These are phyloP conservation scores for Camellia lanceoleosa DNA, from an alignment of 148 eudicot species.

Conservation along the genomic window DNA sequence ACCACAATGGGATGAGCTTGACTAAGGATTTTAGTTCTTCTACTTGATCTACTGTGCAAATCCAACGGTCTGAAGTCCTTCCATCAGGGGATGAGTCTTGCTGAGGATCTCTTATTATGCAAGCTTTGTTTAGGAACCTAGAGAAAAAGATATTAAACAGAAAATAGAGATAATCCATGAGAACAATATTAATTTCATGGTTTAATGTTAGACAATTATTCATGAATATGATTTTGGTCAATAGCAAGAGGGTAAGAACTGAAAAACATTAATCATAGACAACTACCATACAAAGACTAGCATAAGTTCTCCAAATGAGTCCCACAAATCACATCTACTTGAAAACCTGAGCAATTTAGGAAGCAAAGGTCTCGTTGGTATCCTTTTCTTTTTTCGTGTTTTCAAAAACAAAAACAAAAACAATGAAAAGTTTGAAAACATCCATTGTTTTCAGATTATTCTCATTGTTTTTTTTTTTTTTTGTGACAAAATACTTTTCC, in stretches of 20 bases:
- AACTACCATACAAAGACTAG: too few relatives aligned
- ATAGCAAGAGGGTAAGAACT: too few relatives aligned
- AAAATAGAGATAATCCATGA: neutral
- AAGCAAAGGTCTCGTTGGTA: neutral
- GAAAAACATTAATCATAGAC: too few relatives aligned
- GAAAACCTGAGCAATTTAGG: neutral
- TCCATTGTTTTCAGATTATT: neutral
- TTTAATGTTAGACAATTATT: too few relatives aligned
- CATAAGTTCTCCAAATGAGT: too few relatives aligned
- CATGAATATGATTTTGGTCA: too few relatives aligned
- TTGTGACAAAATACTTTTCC: too few relatives aligned
- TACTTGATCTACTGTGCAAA: constrained; percentile 61
- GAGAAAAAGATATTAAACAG: neutral
- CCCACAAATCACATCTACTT: too few relatives aligned
- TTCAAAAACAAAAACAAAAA: too few relatives aligned
- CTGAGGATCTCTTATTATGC: constrained; percentile 36
- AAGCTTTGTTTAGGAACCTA: constrained; percentile 72
- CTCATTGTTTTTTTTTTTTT: too few relatives aligned
- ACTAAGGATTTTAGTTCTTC: constrained; percentile 60
- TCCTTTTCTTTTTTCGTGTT: too few relatives aligned
- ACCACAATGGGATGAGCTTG: constrained; percentile 60
- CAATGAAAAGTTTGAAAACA: neutral
- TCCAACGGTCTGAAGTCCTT: constrained; percentile 36
- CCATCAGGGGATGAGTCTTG: constrained; percentile 38
- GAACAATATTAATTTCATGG: too few relatives aligned